These are phyloP conservation scores for Vitis hybrid DNA, from an alignment of 177 flowering plant genomes.

Conservation along the genomic window DNA sequence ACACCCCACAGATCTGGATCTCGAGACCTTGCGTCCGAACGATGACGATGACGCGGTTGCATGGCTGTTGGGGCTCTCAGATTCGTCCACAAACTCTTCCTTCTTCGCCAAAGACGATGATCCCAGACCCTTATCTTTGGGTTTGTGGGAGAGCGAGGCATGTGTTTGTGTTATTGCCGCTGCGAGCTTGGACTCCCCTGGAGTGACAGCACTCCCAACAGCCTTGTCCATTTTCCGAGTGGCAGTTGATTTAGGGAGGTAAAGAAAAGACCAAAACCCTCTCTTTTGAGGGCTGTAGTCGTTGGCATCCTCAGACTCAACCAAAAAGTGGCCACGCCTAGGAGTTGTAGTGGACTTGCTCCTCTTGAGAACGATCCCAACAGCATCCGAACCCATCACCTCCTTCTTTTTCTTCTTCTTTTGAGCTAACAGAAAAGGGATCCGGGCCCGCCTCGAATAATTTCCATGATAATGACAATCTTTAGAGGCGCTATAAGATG, in stretches of 20 bases:
- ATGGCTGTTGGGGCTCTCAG: slow-evolving; percentile 48
- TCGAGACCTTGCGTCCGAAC: slow-evolving; percentile 80
- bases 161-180: slow-evolving; percentile 1
- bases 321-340: slow-evolving; percentile 33
- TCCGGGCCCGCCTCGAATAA: slow-evolving; percentile 23
- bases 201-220: neutral
- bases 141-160: slow-evolving; percentile 3
- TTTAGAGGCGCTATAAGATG: no score
- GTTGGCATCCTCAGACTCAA: slow-evolving; percentile 16
- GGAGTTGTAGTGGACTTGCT: slow-evolving; percentile 70
- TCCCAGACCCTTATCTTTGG: neutral
- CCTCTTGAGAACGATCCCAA: slow-evolving; percentile 48
- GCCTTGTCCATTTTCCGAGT: slow-evolving; percentile 1
- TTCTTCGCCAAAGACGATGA: slow-evolving; percentile 17
- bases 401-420: slow-evolving; percentile 52
- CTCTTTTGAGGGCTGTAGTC: slow-evolving; percentile 41
- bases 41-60: slow-evolving; percentile 43
- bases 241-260: slow-evolving; percentile 26
- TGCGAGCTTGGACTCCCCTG: neutral
- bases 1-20: slow-evolving; percentile 97
- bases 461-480: slow-evolving; percentile 2
- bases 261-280: slow-evolving; percentile 87
- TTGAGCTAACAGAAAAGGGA: slow-evolving; percentile 46
- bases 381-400: slow-evolving; percentile 1
- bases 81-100: slow-evolving; percentile 36